phyloP scores from a whole-genome alignment of 139 green algal genomes.

The Coelastrella sp. region DNA sequence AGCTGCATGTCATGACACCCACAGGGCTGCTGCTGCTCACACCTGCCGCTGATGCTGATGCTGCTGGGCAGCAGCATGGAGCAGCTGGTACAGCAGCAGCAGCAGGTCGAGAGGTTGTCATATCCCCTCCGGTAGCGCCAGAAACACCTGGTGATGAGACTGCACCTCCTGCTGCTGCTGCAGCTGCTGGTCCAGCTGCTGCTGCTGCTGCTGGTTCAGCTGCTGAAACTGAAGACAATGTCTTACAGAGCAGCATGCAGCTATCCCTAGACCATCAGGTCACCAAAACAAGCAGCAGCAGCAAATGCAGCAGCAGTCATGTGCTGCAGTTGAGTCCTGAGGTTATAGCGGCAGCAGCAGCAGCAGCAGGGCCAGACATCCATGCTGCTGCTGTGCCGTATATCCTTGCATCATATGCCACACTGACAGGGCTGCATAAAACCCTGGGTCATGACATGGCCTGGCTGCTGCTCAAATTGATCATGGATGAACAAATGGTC shows the following conservation, averaged over 20 bases:
- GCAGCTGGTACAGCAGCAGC: conserved; percentile 1
- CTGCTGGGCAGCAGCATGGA: conserved; percentile 14
- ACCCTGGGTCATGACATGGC: neutral
- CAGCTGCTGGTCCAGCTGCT: neutral
- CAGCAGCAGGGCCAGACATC: neutral
- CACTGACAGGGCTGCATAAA: neutral
- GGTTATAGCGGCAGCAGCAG: neutral
- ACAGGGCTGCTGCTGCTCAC: conserved; percentile 6
- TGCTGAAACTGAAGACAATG: neutral
- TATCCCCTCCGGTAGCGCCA: neutral
- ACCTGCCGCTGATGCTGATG: neutral
- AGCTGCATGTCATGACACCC: conserved; percentile 43
- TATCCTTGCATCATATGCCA: neutral
- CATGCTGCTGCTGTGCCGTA: neutral
- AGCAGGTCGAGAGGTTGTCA: neutral
- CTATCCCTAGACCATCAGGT: neutral
- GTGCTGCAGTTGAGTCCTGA: neutral
- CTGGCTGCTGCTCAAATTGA: neutral
- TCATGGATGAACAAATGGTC: conserved; percentile 24
- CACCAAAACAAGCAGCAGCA: neutral
- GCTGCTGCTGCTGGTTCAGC: neutral
- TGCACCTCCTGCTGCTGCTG: neutral
- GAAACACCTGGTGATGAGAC: neutral
- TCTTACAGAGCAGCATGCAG: neutral
- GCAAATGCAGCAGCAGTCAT: neutral